Conservation (phyloP, 768 basidiomycete species). For the Lenzites betulinus region DNA sequence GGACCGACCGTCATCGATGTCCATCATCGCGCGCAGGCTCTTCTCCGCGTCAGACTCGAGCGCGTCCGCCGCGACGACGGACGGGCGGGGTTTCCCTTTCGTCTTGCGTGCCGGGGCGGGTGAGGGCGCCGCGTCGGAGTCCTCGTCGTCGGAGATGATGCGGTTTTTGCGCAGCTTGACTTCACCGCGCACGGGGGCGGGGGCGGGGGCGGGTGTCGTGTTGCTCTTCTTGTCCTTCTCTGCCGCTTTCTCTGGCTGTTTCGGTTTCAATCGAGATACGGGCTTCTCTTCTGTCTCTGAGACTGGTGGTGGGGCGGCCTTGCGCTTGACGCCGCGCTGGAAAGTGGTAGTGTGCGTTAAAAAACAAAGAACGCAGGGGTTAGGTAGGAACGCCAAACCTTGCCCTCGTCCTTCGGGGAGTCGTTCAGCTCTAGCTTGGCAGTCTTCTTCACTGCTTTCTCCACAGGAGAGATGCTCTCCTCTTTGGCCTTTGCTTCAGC, state of each 20-base stretch:
- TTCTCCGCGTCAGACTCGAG: constrained; percentile 41
- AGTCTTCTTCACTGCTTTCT: constrained; percentile 15
- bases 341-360: background rate
- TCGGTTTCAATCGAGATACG: background rate
- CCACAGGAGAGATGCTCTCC: constrained; percentile 15
- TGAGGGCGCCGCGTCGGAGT: constrained; percentile 35
- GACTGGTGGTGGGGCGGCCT: constrained; percentile 23
- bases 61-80: constrained; percentile 29
- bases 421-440: constrained; percentile 12
- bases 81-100: constrained; percentile 38
- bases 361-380: background rate
- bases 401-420: constrained; percentile 12
- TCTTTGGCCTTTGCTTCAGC: constrained; percentile 17
- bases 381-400: constrained; percentile 6
- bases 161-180: constrained; percentile 48
- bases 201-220: constrained; percentile 24
- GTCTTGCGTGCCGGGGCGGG: constrained; percentile 26
- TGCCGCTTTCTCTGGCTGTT: constrained; percentile 5
- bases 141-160: constrained; percentile 66
- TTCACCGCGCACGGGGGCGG: constrained; percentile 37
- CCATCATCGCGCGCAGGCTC: constrained; percentile 67
- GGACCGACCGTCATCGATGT: constrained; percentile 67
- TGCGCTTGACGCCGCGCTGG: constrained; percentile 37
- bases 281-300: constrained; percentile 26
- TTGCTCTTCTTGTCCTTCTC: background rate